Conservation (phyloP, 1,139 yeast species). For the Yamadazyma diospyri region DNA sequence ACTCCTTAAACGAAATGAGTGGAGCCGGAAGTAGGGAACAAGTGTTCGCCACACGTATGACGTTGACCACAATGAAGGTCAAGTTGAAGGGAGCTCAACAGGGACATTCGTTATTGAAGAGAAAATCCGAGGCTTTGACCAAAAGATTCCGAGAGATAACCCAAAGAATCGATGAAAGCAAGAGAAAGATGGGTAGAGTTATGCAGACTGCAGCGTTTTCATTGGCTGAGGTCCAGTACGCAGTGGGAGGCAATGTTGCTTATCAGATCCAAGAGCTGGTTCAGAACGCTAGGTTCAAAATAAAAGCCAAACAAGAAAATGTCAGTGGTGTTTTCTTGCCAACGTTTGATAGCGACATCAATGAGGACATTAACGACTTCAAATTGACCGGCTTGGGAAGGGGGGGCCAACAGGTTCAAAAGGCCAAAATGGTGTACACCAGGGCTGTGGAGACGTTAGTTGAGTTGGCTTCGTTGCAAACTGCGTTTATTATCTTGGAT, state of each 20-base stretch:
- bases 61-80: conserved; percentile 89
- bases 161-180: conserved; percentile 89
- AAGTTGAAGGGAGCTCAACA: conserved; percentile 97
- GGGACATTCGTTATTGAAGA: conserved; percentile 88
- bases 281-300: conserved; percentile 84
- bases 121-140: conserved; percentile 96
- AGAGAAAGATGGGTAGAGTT: conserved; percentile 95
- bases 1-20: conserved; percentile 27
- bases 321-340: conserved; percentile 95
- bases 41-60: conserved; percentile 97
- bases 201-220: conserved; percentile 99
- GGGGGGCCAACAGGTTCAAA: conserved; percentile 98
- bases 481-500: conserved; percentile 93
- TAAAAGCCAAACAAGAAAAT: conserved; percentile 89
- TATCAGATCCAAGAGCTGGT: conserved; percentile 96
- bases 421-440: conserved; percentile 88
- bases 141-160: conserved; percentile 95
- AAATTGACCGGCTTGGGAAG: conserved; percentile 95
- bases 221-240: conserved; percentile 93
- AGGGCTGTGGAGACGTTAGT: conserved; percentile 95
- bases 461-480: conserved; percentile 89
- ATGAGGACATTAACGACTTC: conserved; percentile 86
- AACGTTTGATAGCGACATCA: conserved; percentile 80
- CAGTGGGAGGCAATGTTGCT: conserved; percentile 92
- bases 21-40: conserved; percentile 66